Conservation (phyloP, 2,329 filamentous ascomycete genomes). For the Tympanopsis confertula region DNA sequence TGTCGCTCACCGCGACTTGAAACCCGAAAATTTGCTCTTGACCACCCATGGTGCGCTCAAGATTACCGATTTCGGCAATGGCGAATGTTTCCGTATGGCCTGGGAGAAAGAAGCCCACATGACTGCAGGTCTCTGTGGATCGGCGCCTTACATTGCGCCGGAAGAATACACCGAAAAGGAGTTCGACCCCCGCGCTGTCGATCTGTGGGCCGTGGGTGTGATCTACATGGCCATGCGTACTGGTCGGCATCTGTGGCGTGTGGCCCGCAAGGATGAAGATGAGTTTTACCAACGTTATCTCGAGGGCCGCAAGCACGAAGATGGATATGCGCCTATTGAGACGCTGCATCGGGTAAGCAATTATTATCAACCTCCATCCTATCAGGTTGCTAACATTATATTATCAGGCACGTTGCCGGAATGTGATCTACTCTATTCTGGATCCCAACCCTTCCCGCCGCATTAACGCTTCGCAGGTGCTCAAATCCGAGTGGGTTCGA, state of each 20-base stretch:
- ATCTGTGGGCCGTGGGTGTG: conserved; percentile 95
- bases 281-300: conserved; percentile 95
- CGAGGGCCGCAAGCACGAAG: conserved; percentile 82
- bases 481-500: conserved; percentile 97
- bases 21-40: conserved; percentile 76
- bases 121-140: conserved; percentile 93
- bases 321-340: conserved; percentile 93
- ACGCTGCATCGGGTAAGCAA: conserved; percentile 77
- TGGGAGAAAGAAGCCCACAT: conserved; percentile 98
- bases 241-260: conserved; percentile 85
- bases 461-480: conserved; percentile 88
- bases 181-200: conserved; percentile 93
- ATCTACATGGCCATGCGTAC: conserved; percentile 99
- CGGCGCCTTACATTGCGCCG: conserved; percentile 91
- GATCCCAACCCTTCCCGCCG: conserved; percentile 87
- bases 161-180: conserved; percentile 93
- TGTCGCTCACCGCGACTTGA: conserved; percentile 42
- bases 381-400: too few relatives aligned
- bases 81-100: conserved; percentile 98
- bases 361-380: neutral
- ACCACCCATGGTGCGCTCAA: conserved; percentile 89
- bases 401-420: conserved; percentile 78
- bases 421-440: conserved; percentile 96
- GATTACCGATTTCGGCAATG: conserved; percentile 97
- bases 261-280: conserved; percentile 94